Evolutionary conservation across 2,329 filamentous ascomycete species (phyloP), one percentile per base, ranked within the genome.

Genomic region (Aspergillus oerlinghausenensis): DNA sequence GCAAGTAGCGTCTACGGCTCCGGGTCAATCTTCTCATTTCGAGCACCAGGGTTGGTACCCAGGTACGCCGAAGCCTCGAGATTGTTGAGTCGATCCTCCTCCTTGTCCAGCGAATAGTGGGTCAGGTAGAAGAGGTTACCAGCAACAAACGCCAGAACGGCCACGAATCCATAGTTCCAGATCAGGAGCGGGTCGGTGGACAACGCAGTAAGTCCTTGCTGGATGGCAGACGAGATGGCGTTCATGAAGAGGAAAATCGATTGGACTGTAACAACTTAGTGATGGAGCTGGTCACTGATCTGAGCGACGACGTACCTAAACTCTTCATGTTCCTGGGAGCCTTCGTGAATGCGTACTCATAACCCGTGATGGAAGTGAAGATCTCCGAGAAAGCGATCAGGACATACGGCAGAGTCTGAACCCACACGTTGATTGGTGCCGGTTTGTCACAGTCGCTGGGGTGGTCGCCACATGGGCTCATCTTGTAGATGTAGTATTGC

Each of bases 291-390:
- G 10, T 7, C 79, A 42, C 83, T 87, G 75, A 87, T 85, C 52
- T 88, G 78, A 72, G 84, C 84, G 67, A 88, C 76, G 38, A 81
- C 81, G 70, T 74, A 79, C 48, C 87, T 38, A 90, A 79, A 8
- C 84, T 88, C 66, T 87, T 86, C 88, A 92, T 92, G 76, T 90
- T 90, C 70, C 82, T 84, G 35, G 88, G 88, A 0, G 88, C 87
- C 74, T 90, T 89, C 66, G 85, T 86, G 76, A 85, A 91, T 32
- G 88, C 88, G 64, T 89, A 90, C 70, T 90, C 88, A 65, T 88
- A 84, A 1, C 84, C 85, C 0, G 82, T 84, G 63, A 84, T 80
- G 11, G 76, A 80, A 8, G 80, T 77, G 63, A 84, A 81, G 61
- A 84, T 83, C 64, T 84, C 82, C 3, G 80, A 82, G 60, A 83